Base-by-base conservation (phyloP, 257 asterid genomes). In the Osmanthus fragrans region DNA sequence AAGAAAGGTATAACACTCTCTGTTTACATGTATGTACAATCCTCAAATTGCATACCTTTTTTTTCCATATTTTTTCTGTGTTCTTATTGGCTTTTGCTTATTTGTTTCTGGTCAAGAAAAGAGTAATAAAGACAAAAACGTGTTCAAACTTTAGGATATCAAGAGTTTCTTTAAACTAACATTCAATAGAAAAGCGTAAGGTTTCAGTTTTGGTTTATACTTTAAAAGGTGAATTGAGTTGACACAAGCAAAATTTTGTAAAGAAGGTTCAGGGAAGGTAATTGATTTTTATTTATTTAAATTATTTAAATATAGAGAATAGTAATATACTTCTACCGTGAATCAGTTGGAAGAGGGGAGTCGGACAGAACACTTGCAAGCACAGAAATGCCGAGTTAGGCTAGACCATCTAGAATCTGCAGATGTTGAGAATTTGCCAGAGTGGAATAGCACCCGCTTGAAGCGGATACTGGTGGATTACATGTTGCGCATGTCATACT, bases 401-500 rank as follows among this genome's bases (percentile, higher is more conserved):
- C 81, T 96, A 80, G 97, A 92, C 71, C 97, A 94, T 85, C 82
- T 96, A 83, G 98, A 92, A 84, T 88, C 94, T 70, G 95, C 91
- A 12, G 92, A 94, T 73, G 85, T 88, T 51, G 97, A 92, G 72
- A 92, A 87, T 66, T 15, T 91, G 70, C 81, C 96, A 16, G 94
- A 83, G 70, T 96, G 97, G 97, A 89, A 80, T 73, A 77, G 70
- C 83, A 87, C 82, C 33, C 92, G 99, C 37, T 84, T 96, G 94
- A 94, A 90, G 73, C 80, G 98, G 66, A 89, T 96, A 83, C 93
- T 96, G 66, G 97, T 96, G 33, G 99, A 96, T 78, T 96, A 96
- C 86, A 92, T 96, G 96, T 75, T 94, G 87, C 89, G 98, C 58
- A 94, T 96, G 98, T 96, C 99, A 18, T 96, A 93, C 82, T 93